Base-by-base conservation (phyloP, 805 yeast genomes). In the Sugiyamaella valdiviana region DNA sequence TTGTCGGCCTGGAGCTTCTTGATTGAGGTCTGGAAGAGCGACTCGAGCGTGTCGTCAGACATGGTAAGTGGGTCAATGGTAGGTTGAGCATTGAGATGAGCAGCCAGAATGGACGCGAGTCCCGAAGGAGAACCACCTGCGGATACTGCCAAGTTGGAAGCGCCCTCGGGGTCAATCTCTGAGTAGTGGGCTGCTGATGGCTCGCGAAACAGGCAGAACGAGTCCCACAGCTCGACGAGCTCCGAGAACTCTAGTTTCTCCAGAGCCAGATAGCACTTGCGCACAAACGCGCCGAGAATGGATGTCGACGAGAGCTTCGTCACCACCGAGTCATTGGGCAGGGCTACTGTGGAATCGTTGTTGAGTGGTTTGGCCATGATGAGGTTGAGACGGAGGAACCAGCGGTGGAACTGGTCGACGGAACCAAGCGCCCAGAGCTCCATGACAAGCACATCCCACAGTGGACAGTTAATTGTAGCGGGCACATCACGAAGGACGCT, bases 21-120 rank as follows among this genome's bases (percentile, higher is more conserved):
- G 10, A 79, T 73, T 51, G 79, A 82, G 39, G 69, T 67, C 44
- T 77, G 77, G 37, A 79, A 58, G 50, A 79, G 58, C 9, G 66
- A n/a, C 21, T 54, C 57, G 10, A 55, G 43, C 20, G 46, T 51
- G 32, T 56, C 57, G 21, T 48, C 51, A 24, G 52, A 16, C 6
- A 51, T 20, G 3, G 35, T 10, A 7, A 21, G 14, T 16, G 19
- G 26, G 4, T 17, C 35, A 20, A 12, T 14, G 39, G 35, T 14
- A 15, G 26, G 26, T 4, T 12, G 15, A 17, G 10, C 43, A 21
- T 22, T 20, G 14, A 29, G 35, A 39, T 20, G 16, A 9, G 35
- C 29, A 3, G 5, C 36, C 32, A 15, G 5, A n/a, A 7, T 40
- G 44, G 35, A 7, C 7, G 22, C 17, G n/a, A 29, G 19, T 15